Conservation (phyloP, 2,329 filamentous ascomycete species). For the Talaromyces sp. region DNA sequence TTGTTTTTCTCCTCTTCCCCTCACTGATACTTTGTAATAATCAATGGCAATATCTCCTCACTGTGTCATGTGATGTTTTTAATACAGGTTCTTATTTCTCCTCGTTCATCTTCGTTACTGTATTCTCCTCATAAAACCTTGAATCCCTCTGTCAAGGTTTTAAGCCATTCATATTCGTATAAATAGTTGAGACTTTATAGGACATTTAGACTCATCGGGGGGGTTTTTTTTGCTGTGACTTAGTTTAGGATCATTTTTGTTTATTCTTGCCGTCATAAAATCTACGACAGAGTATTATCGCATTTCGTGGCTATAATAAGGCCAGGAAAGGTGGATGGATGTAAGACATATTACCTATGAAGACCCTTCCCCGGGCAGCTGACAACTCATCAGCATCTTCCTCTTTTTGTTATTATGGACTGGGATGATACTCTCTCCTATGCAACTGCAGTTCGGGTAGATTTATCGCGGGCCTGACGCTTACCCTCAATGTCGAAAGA, state of each 20-base stretch:
- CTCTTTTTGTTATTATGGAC: too few relatives aligned
- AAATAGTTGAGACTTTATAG: background rate
- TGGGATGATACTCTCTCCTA: too few relatives aligned
- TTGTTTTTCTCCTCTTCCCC: background rate
- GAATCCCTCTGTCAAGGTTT: background rate
- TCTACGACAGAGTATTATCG: too few relatives aligned
- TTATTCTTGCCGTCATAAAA: too few relatives aligned
- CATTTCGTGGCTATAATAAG: too few relatives aligned
- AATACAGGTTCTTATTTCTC: background rate
- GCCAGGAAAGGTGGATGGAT: too few relatives aligned
- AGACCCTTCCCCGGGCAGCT: too few relatives aligned
- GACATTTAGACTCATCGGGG: background rate
- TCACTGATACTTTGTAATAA: background rate
- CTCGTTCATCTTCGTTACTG: too few relatives aligned
- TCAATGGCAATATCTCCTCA: background rate
- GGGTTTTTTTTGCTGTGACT: too few relatives aligned
- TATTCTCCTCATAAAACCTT: background rate
- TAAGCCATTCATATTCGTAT: background rate
- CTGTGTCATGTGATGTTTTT: background rate
- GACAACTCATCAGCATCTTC: too few relatives aligned
- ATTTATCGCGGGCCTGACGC: slow-evolving; percentile 41
- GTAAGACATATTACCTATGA: too few relatives aligned
- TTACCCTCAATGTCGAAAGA: slow-evolving; percentile 41
- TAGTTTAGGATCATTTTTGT: too few relatives aligned
- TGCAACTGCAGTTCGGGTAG: slow-evolving; percentile 28